Percentiles rank a stretch among this genome's conserved stretches.
Evolutionary conservation across 176 grass and related monocot species (phyloP).

Genomic region (Oryza officinalis): DNA sequence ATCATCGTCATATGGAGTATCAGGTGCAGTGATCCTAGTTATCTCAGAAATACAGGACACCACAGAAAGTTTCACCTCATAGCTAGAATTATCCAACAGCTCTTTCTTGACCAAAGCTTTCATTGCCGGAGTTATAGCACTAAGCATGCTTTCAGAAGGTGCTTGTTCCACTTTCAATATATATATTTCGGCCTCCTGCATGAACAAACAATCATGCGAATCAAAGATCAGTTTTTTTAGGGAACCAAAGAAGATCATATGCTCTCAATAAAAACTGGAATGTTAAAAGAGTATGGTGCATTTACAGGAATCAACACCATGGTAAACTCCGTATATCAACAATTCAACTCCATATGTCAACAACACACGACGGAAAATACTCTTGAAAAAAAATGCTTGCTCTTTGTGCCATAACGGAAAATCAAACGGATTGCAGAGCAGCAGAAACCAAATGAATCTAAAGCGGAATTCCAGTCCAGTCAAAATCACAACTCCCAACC

Average conservation of each 20-base stretch:
- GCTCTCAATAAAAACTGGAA: not conserved
- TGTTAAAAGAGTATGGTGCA: not conserved
- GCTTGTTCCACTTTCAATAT: constrained; percentile 76
- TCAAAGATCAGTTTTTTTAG: not conserved
- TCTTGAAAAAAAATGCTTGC: too few species aligned
- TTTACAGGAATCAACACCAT: constrained; percentile 15
- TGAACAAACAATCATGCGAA: constrained; percentile 18
- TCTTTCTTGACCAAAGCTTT: constrained; percentile 57
- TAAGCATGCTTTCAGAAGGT: constrained; percentile 47
- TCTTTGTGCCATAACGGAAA: not conserved
- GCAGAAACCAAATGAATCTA: not conserved
- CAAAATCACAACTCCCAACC: not conserved
- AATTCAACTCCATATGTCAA: not conserved
- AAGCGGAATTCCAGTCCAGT: not conserved
- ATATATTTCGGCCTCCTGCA: constrained; percentile 61
- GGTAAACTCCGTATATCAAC: not conserved
- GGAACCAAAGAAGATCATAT: not conserved
- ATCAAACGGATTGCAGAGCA: not conserved
- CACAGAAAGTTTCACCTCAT: constrained; percentile 60
- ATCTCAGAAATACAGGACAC: constrained; percentile 87
- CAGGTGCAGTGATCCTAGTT: constrained; percentile 87
- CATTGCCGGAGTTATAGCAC: constrained; percentile 58
- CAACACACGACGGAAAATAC: not conserved
- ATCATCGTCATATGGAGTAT: constrained; percentile 83
- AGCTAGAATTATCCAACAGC: constrained; percentile 45